Base-by-base conservation (phyloP, 2,329 filamentous ascomycete species). In the Ramularia collo-cygni region DNA sequence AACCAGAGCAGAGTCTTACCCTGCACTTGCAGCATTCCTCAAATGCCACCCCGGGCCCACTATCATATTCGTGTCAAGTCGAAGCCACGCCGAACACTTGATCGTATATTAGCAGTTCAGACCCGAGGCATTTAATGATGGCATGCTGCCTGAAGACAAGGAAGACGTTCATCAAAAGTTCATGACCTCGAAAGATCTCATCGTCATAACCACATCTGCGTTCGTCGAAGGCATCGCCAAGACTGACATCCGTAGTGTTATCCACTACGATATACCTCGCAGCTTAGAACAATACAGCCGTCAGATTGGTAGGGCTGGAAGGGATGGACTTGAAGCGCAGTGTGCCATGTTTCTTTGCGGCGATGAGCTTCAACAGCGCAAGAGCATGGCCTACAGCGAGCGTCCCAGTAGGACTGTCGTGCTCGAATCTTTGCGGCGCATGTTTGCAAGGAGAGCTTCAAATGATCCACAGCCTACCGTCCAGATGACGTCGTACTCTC, bases 211-310 rank as follows among this genome's bases (percentile, higher is more conserved):
- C 0, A 96, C 87, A 1, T n/a, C n/a, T n/a, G 90, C 90, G 0
- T 96, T 96, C 56, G 90, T 90, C 2, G 96, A 96, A 90, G 90
- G 90, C 17, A 95, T 96, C 49, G 89, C 96, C 64, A 95, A 95
- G 63, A 79, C 92, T 37, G 83, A 94, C 53, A 90, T 96, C 8
- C 83, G 90, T 2, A 95, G 95, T 54, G 89, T 96, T 1, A 79
- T 92, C 2, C 90, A 96, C 64, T 96, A 90, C 88, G 84, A 87
- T 43, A 74, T 95, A 8, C 86, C 90, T 8, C 93, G 94, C 58
- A 92, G 84, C 3, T 95, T 96, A 59, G 90, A 96, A 61, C 87
- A 88, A 1, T 95, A 92, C 59, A 94, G 95, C 56, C 90, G 96
- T 64, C 90, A 96, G 71, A 88, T 87, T 2, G 90, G 90, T 0